These are phyloP conservation scores for Physaria fendleri DNA, from an alignment of 345 rosid species.

Conservation along the genomic window DNA sequence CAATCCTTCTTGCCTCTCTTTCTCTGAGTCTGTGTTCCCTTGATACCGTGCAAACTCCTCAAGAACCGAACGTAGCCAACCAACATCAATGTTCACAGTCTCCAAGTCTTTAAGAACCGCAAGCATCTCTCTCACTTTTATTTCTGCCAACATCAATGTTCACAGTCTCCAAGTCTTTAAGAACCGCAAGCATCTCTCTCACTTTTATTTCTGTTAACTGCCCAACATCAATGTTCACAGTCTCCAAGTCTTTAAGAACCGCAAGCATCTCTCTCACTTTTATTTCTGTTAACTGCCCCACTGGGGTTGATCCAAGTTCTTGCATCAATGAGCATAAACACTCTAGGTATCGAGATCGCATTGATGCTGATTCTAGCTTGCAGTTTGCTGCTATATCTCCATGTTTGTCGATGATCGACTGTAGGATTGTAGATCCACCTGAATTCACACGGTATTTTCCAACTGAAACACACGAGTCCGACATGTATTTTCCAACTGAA, in stretches of 20 bases:
- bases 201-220: slow-evolving; percentile 58
- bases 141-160: slow-evolving; percentile 54
- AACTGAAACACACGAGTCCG: slow-evolving; percentile 60
- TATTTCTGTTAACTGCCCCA: slow-evolving; percentile 45
- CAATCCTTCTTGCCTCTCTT: slow-evolving; percentile 31
- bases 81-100: slow-evolving; percentile 50
- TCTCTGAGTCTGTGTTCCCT: slow-evolving; percentile 36
- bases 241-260: slow-evolving; percentile 67
- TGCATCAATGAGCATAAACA: slow-evolving; percentile 68
- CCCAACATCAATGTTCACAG: slow-evolving; percentile 48
- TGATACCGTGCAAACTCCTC: slow-evolving; percentile 42
- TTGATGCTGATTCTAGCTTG: slow-evolving; percentile 54
- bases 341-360: slow-evolving; percentile 62
- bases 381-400: slow-evolving; percentile 77
- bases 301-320: slow-evolving; percentile 54
- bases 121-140: slow-evolving; percentile 59
- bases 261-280: slow-evolving; percentile 65
- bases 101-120: slow-evolving; percentile 74
- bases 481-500: slow-evolving; percentile 63
- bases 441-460: slow-evolving; percentile 70
- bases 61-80: slow-evolving; percentile 55
- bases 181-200: slow-evolving; percentile 60
- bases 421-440: slow-evolving; percentile 41
- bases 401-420: slow-evolving; percentile 45
- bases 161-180: slow-evolving; percentile 68